Conservation (phyloP, 306 rosid genomes). For the Trifolium subterraneum region DNA sequence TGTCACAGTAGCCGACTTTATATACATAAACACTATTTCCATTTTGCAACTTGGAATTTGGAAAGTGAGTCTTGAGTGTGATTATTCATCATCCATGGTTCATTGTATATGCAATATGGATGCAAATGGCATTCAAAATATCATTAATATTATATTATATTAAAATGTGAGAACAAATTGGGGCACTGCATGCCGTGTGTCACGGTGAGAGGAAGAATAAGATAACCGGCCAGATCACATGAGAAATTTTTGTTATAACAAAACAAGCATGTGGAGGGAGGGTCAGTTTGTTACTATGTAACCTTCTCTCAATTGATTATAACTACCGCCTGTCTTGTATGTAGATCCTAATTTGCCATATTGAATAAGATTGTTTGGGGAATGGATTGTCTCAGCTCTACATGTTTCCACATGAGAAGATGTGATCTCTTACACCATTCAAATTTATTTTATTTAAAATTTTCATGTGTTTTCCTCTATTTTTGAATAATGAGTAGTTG, state of each 20-base stretch:
- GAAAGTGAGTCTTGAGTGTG: not conserved
- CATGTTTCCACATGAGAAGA: too few species aligned
- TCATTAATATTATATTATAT: not conserved
- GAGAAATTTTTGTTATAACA: not conserved
- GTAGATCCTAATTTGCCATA: too few species aligned
- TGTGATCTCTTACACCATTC: too few species aligned
- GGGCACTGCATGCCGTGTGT: not conserved
- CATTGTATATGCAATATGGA: not conserved
- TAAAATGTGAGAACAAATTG: not conserved
- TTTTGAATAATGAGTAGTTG: too few species aligned
- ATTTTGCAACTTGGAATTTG: conserved; percentile 46
- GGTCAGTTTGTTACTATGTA: not conserved
- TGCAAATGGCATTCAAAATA: not conserved
- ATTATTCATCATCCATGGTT: not conserved
- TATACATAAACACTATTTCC: not conserved
- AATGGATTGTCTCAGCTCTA: too few species aligned
- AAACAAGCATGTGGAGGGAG: not conserved
- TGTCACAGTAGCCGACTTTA: conserved; percentile 33
- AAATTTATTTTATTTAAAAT: too few species aligned
- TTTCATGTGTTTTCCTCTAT: too few species aligned
- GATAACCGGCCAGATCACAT: not conserved
- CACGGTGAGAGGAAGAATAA: not conserved
- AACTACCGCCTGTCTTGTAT: not conserved
- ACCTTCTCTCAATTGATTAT: not conserved
- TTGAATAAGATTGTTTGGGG: too few species aligned